Percentiles rank a stretch among this genome's conserved stretches.
phyloP scores from a whole-genome alignment of 163 green algal genomes.

The Chlorella variabilis region DNA sequence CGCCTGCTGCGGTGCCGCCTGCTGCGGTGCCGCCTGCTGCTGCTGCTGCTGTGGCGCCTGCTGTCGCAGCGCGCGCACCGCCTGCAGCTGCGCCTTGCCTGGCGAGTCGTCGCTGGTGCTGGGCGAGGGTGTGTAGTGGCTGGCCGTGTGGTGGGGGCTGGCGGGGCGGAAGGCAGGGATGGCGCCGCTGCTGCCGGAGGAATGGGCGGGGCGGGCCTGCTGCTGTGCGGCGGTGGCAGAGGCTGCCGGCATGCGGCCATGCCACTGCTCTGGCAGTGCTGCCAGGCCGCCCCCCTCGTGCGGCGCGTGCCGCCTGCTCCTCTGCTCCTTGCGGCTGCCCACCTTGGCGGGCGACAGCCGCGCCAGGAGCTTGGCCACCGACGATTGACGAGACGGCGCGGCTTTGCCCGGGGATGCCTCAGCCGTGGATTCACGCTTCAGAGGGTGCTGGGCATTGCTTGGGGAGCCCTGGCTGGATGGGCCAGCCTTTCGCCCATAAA shows the following conservation, averaged over 20 bases:
- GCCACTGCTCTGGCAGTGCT: neutral
- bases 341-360: neutral
- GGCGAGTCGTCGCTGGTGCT: neutral
- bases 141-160: neutral
- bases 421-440: too few species aligned
- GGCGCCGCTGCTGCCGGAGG: neutral
- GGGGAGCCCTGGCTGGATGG: too few species aligned
- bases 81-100: slow-evolving; percentile 26
- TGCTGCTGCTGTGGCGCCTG: neutral
- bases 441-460: too few species aligned
- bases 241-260: neutral
- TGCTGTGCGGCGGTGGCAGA: neutral
- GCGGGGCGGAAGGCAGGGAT: slow-evolving; percentile 24
- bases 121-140: too few species aligned
- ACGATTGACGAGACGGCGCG: neutral
- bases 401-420: too few species aligned
- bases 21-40: neutral
- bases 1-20: too few species aligned
- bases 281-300: neutral
- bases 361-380: neutral
- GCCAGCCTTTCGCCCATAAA: too few species aligned
- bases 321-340: neutral
- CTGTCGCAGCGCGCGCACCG: slow-evolving; percentile 1
- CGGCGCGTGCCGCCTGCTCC: neutral
- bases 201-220: neutral